phyloP scores from a whole-genome alignment of 2,329 filamentous ascomycete species.

The Fonsecaea nubica region DNA sequence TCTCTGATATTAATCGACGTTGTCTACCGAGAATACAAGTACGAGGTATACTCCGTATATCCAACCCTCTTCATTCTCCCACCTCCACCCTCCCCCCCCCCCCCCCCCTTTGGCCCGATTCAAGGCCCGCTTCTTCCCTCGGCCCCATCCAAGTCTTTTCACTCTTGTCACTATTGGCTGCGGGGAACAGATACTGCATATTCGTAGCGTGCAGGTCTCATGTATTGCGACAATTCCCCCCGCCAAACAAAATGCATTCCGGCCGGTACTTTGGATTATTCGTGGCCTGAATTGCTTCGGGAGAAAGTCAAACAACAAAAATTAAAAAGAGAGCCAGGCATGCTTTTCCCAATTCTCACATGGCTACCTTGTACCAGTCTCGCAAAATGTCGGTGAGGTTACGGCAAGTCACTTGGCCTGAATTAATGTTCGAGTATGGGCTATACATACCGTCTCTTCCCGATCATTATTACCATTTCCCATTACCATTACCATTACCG shows the following conservation, averaged over 20 bases:
- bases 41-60: too few species aligned
- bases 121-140: too few species aligned
- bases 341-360: constrained; percentile 2
- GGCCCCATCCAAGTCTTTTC: background rate
- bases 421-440: too few species aligned
- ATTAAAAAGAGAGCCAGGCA: background rate
- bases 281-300: constrained; percentile 16
- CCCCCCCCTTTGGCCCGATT: background rate
- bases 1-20: too few species aligned
- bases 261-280: background rate
- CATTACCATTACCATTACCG: too few species aligned
- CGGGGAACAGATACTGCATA: constrained; percentile 1
- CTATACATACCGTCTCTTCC: background rate
- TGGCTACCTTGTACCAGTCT: background rate
- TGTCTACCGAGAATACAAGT: too few species aligned
- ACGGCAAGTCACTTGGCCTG: background rate
- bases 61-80: too few species aligned
- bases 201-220: background rate
- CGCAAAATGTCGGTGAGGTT: constrained; percentile 29
- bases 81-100: background rate
- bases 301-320: constrained; percentile 10
- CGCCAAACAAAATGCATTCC: constrained; percentile 9
- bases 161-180: constrained; percentile 11
- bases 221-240: constrained; percentile 17
- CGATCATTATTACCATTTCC: background rate